Evolutionary conservation across 768 basidiomycete genomes (phyloP), one percentile per base, ranked within the genome.

Genomic region (Lactifluus volemus): DNA sequence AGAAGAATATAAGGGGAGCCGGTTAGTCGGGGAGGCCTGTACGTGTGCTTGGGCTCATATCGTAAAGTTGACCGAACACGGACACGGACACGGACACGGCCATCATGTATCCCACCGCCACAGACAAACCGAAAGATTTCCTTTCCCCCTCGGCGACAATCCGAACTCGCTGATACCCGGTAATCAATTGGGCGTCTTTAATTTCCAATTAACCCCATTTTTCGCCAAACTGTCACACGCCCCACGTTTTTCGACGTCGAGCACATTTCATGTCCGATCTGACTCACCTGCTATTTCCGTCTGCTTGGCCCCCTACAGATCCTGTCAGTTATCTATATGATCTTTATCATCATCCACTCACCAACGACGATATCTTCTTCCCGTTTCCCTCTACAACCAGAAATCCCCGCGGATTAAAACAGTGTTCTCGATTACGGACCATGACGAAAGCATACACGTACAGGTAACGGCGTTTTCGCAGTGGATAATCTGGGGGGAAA

Each of bases 231-330:
- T 15, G 60, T 76, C 74, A 67, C 74, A 75, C 74, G 74, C 68
- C 68, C 75, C 74, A 75, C 75, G 74, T 75, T 76, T 74, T 68
- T 67, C 75, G 68, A 65, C 61, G 74, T 69, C 68, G 53, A 73
- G 58, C 61, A 66, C 68, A 25, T 34, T 70, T 19, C 5, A 21
- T 29, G 30, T 58, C 41, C 30, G 17, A 67, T 73, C 72, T 30
- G 32, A 49, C 61, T 62, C 53, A 58, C 56, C 56, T 69, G 41
- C 41, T 59, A 44, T 39, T 25, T 49, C 42, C 25, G 21, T 47
- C 29, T 53, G 29, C 47, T 61, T 45, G 10, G 48, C 34, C 57
- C 50, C 51, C 29, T 42, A 17, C 45, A 49, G 36, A 49, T 36
- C 4, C 12, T 17, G 42, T 59, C 58, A 57, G 50, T 14, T 45